Evolutionary conservation across 345 rosid genomes (phyloP), one percentile per base, ranked within the genome.

Genomic region (Boechera retrofracta): DNA sequence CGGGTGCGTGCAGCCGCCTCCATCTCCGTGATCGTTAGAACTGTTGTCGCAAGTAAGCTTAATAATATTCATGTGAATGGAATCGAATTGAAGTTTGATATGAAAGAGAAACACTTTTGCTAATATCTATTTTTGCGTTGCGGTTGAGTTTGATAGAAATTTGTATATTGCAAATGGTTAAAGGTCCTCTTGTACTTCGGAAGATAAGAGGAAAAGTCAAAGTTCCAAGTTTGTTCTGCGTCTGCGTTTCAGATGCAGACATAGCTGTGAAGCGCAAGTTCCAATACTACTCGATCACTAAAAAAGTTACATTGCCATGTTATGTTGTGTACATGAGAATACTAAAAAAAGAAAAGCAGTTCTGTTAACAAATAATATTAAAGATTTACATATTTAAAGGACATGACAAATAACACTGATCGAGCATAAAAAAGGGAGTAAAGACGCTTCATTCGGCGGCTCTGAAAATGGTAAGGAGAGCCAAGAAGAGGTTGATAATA

Each of bases 1-100:
- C 48, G 77, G 92, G n/a, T 95, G 99, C 10, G 79, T 92, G 79
- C 87, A 81, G 42, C 95, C 97, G 53, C 88, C 93, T 52, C 59
- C 72, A 33, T 79, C 82, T 39, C 78, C 82, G 29, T 79, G 57
- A 78, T 49, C 45, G 26, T 54, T 55, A 60, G 6, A 38, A 45
- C 64, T 64, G 39, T 77, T 77, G 53, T 48, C 47, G 36, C 38
- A 15, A 44, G 68, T 59, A 39, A 68, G 48, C 42, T 18, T 61
- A 71, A 77, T 47, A 72, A 72, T 73, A 24, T 41, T 60, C 69
- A 67, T 72, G 49, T 67, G 64, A 51, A 55, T 66, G 56, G 15
- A 71, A 55, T 31, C 16, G 48, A 58, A 8, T 32, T 47, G 10
- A 72, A 26, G 49, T 66, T 78, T 49, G 24, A 78, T 61, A 44